A percentile compares a stretch with the other conserved stretches of the same genome.
Evolutionary conservation across 768 basidiomycete species (phyloP).

Genomic region (Cystofilobasidium ferigula): DNA sequence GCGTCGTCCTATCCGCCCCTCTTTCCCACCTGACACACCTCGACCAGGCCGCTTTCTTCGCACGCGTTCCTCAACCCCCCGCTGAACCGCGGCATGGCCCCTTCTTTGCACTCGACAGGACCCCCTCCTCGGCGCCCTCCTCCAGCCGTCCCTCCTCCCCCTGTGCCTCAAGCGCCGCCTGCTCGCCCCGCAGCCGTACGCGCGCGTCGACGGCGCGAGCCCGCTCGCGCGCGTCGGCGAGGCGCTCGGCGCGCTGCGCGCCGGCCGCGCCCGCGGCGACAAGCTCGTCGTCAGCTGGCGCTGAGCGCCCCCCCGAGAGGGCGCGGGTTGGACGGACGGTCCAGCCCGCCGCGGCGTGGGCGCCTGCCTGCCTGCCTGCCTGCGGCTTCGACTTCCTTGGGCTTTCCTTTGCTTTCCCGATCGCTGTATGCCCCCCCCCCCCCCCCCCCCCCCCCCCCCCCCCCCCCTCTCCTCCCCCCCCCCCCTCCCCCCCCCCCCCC

Average conservation of each 20-base stretch:
- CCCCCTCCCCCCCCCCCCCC: no score
- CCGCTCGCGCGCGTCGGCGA: not conserved
- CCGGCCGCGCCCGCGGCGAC: not conserved
- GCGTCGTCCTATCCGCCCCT: not conserved
- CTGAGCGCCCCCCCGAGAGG: no score
- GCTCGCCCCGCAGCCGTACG: not conserved
- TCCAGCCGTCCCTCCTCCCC: not conserved
- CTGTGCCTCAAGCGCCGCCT: not conserved
- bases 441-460: no score
- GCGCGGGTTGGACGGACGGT: no score
- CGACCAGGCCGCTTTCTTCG: not conserved
- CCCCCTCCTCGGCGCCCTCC: not conserved
- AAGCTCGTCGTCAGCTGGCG: slow-evolving; percentile 2
- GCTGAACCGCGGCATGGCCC: no score
- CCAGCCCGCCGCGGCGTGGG: no score
- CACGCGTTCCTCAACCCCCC: no score
- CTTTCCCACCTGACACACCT: not conserved
- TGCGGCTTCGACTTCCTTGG: no score
- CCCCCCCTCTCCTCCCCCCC: no score
- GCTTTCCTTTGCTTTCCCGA: no score
- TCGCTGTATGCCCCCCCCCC: no score
- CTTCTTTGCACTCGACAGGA: not conserved
- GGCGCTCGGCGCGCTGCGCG: not conserved
- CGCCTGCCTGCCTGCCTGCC: no score
- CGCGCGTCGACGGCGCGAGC: not conserved